Percentiles rank a stretch among this genome's conserved stretches.
These are phyloP conservation scores for Eragrostis curvula DNA, from an alignment of 176 grass and related monocot species.

Conservation along the genomic window DNA sequence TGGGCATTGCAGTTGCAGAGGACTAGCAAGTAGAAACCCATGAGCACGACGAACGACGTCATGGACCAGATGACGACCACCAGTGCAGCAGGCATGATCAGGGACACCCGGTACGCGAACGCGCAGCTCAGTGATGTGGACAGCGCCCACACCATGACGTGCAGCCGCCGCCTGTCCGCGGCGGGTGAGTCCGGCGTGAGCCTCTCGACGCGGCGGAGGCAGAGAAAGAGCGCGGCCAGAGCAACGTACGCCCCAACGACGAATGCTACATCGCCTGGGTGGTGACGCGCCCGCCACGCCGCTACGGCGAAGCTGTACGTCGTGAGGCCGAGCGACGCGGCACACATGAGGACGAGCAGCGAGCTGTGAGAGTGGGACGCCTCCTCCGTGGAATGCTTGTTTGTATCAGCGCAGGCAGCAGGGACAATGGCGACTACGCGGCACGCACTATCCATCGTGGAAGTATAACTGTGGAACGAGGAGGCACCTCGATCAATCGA, in stretches of 20 bases:
- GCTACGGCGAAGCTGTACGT: not conserved
- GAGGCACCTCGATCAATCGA: too few relatives aligned
- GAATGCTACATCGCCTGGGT: not conserved
- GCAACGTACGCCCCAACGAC: not conserved
- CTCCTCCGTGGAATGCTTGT: too few relatives aligned
- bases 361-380: too few relatives aligned
- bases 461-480: too few relatives aligned
- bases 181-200: not conserved
- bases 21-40: not conserved
- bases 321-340: slow-evolving; percentile 1
- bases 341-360: too few relatives aligned
- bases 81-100: not conserved
- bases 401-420: too few relatives aligned
- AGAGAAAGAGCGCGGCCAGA: not conserved
- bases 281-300: not conserved
- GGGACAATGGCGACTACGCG: too few relatives aligned
- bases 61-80: slow-evolving; percentile 10
- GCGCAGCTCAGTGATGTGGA: slow-evolving; percentile 20
- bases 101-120: slow-evolving; percentile 5
- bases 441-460: too few relatives aligned
- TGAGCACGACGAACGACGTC: not conserved
- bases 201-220: not conserved
- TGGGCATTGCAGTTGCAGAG: not conserved
- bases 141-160: not conserved
- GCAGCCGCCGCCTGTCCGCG: not conserved